A percentile compares a stretch with the other conserved stretches of the same genome.
Conservation (phyloP, 805 yeast genomes). For the Candida broadrunensis region DNA sequence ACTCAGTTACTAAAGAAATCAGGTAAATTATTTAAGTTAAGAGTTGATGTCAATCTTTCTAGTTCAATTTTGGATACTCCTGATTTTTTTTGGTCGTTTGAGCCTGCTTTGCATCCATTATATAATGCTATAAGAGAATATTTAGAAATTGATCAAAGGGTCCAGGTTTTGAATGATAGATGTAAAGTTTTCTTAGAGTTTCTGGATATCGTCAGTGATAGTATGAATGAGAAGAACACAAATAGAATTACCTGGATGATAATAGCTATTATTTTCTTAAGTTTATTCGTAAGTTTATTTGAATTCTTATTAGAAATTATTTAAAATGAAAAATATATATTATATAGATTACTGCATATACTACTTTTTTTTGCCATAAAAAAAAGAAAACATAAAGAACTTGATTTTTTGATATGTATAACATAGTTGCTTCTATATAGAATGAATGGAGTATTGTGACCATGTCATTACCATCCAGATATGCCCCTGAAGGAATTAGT, state of each 20-base stretch:
- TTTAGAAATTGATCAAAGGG: slow-evolving; percentile 91
- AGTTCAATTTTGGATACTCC: slow-evolving; percentile 94
- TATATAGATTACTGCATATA: not conserved
- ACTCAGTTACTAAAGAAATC: slow-evolving; percentile 84
- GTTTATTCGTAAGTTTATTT: slow-evolving; percentile 70
- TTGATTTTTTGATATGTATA: too few relatives aligned
- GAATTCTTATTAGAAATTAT: slow-evolving; percentile 61
- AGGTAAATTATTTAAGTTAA: slow-evolving; percentile 81
- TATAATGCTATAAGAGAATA: slow-evolving; percentile 89
- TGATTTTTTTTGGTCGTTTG: slow-evolving; percentile 91
- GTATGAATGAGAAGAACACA: slow-evolving; percentile 90
- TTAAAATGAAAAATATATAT: not conserved
- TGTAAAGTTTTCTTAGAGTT: slow-evolving; percentile 93
- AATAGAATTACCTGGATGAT: slow-evolving; percentile 89
- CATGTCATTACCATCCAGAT: slow-evolving; percentile 31
- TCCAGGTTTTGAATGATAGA: slow-evolving; percentile 87
- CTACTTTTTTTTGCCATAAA: not conserved
- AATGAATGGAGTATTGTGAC: not conserved
- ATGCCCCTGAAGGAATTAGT: slow-evolving; percentile 34
- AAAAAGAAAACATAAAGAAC: too few relatives aligned
- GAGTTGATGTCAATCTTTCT: slow-evolving; percentile 91
- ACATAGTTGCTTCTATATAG: not conserved
- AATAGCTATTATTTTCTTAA: slow-evolving; percentile 74
- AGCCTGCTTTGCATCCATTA: slow-evolving; percentile 92
- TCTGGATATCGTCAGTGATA: slow-evolving; percentile 88